Evolutionary conservation across 192 early-diverging fungal species (phyloP), one percentile per base, ranked within the genome.

Genomic region (Dispira parvispora): DNA sequence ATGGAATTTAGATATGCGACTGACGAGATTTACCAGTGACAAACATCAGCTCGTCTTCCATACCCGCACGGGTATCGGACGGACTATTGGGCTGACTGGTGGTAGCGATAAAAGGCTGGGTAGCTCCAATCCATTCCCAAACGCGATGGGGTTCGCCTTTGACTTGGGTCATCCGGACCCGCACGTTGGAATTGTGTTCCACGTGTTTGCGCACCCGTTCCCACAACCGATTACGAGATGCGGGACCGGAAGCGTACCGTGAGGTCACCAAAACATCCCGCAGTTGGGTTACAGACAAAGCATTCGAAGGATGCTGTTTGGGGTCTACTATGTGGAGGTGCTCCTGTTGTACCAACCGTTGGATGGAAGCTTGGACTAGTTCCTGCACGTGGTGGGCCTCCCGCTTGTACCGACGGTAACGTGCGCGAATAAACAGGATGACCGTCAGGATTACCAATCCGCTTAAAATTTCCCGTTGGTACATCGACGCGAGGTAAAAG

Each of bases 51-150:
- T 38, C 32, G 32, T 38, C 32, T 38, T 38, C 32, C 32, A 38
- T 38, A 38, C 32, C 32, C 1, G 32, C 6, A 6, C 32, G 32
- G 3, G 6, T 38, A 38, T 38, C 32, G 32, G 32, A 38, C 32
- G 32, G 32, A 38, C 32, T 38, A 38, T 38, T 38, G 32, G 32
- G 32, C 1, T 38, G 32, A 38, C 32, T 38, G 32, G 32, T 38
- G 32, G 32, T 26, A 28, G 20, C 53, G 25, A 14, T 25, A 25
- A 55, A 55, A 14, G 53, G 11, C 11, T 21, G 53, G 53, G 53
- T 28, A 8, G 74, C 70, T 4, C 80, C 82, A 11, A 82, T 75
- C 82, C 82, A 84, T 53, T 84, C 80, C 82, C 82, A 84, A 42
- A 75, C 77, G 23, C 80, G 75, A 66, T 80, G 75, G 10, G 76